These are phyloP conservation scores for Colletotrichum gloeosporioides DNA, from an alignment of 2,329 filamentous ascomycete genomes.

Conservation along the genomic window DNA sequence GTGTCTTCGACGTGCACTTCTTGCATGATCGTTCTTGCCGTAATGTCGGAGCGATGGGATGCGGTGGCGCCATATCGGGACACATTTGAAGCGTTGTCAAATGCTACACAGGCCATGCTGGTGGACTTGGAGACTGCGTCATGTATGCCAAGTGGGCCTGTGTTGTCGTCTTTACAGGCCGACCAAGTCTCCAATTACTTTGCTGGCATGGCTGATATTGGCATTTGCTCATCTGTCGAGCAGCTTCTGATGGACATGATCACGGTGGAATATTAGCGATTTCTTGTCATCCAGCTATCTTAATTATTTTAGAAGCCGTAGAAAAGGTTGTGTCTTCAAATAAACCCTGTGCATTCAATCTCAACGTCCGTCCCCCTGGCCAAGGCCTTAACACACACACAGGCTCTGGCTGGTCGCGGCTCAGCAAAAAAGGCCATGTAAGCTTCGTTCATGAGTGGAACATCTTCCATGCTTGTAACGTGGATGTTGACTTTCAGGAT, in stretches of 20 bases:
- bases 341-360: neutral
- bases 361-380: neutral
- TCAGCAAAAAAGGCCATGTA: neutral
- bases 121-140: neutral
- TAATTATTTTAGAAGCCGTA: neutral
- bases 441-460: neutral
- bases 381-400: neutral
- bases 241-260: neutral
- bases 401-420: neutral
- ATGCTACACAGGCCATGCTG: neutral
- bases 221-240: neutral
- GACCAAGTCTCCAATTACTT: neutral
- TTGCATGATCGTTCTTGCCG: neutral
- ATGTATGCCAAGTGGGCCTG: neutral
- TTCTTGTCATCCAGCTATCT: neutral
- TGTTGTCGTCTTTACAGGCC: neutral
- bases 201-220: neutral
- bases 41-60: neutral
- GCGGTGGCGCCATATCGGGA: neutral
- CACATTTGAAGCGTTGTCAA: neutral
- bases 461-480: neutral
- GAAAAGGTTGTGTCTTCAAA: neutral
- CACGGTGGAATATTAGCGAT: constrained; percentile 22
- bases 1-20: neutral
- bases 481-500: neutral